Percentiles rank a stretch among this genome's conserved stretches.
These are phyloP conservation scores for Monosporascus sp. DNA, from an alignment of 2,329 filamentous ascomycete species.

Conservation along the genomic window DNA sequence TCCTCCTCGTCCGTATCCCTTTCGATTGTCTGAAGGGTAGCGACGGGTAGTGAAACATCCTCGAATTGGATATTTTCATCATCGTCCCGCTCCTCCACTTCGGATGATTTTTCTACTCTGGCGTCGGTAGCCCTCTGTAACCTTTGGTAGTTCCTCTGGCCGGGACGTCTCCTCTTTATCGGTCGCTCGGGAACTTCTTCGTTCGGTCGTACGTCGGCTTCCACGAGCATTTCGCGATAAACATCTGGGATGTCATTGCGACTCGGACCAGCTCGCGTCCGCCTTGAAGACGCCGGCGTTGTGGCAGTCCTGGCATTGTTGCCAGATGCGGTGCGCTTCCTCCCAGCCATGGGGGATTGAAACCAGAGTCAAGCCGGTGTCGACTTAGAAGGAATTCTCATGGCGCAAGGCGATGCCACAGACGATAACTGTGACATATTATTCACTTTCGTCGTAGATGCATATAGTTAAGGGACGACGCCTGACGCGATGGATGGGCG, in stretches of 20 bases:
- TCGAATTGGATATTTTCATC: constrained; percentile 44
- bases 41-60: constrained; percentile 43
- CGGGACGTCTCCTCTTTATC: constrained; percentile 35
- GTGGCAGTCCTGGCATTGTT: constrained; percentile 13
- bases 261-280: constrained; percentile 20
- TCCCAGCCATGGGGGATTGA: constrained; percentile 21
- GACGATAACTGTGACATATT: no score
- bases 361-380: background rate
- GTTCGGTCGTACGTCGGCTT: constrained; percentile 37
- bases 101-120: constrained; percentile 12
- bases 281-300: constrained; percentile 13
- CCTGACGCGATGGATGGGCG: no score
- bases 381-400: background rate
- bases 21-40: constrained; percentile 48
- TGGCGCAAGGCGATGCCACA: background rate
- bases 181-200: constrained; percentile 33
- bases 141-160: constrained; percentile 24
- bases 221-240: constrained; percentile 45
- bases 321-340: constrained; percentile 20
- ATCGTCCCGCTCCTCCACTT: constrained; percentile 20
- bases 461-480: no score
- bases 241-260: constrained; percentile 30
- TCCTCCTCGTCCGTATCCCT: constrained; percentile 43
- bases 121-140: constrained; percentile 3
- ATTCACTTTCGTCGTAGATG: no score